Conservation (phyloP, 768 basidiomycete species). For the Serpula lacrymans region DNA sequence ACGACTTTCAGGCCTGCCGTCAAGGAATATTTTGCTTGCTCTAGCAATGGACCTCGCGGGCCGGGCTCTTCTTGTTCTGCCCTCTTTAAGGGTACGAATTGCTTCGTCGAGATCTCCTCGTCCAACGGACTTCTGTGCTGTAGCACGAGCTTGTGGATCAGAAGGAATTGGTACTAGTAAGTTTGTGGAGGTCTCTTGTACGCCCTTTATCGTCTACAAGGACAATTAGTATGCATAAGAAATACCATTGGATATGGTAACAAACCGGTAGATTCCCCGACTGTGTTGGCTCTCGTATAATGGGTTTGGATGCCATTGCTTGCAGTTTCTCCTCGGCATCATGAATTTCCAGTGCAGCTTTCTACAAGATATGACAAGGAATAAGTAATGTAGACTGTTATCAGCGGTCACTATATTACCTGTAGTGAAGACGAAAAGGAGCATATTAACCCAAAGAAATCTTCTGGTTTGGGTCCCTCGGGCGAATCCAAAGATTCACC, state of each 20-base stretch:
- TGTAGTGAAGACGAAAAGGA: constrained; percentile 72
- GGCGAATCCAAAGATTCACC: constrained; percentile 68
- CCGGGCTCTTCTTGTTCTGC: constrained; percentile 27
- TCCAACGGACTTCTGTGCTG: constrained; percentile 53
- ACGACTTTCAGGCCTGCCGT: constrained; percentile 15
- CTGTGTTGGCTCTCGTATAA: not conserved
- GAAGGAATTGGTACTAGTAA: constrained; percentile 27
- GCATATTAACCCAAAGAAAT: constrained; percentile 74
- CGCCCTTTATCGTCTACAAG: constrained; percentile 42
- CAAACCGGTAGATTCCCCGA: too few species aligned
- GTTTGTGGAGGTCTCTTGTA: constrained; percentile 20
- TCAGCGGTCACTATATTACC: constrained; percentile 30
- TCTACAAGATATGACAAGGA: constrained; percentile 35
- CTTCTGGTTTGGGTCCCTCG: constrained; percentile 72
- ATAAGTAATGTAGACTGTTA: not conserved
- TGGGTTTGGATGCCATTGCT: constrained; percentile 19
- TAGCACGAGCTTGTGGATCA: constrained; percentile 39
- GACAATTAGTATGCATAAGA: constrained; percentile 8
- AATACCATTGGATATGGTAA: not conserved
- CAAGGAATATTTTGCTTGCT: constrained; percentile 23
- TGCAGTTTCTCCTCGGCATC: constrained; percentile 40
- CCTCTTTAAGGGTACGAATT: constrained; percentile 75
- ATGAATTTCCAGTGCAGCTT: constrained; percentile 68
- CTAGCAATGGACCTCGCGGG: constrained; percentile 11
- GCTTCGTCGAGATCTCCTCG: constrained; percentile 83